Conservation (phyloP, 140 eudicot genomes). For the Stevia rebaudiana region DNA sequence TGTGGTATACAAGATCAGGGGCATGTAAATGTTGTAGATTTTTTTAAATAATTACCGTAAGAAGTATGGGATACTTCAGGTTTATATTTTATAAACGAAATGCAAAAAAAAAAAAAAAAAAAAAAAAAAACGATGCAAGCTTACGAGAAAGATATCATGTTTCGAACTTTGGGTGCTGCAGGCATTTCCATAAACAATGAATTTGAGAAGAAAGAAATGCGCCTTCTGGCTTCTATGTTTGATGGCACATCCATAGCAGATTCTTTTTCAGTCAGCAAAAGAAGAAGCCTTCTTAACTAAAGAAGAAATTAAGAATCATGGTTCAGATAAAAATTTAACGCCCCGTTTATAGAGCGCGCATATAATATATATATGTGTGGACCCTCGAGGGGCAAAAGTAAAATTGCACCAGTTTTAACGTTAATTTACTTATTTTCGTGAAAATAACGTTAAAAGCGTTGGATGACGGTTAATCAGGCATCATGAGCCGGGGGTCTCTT, state of each 20-base stretch:
- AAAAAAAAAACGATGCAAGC: constrained; percentile 13
- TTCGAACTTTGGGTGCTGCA: constrained; percentile 85
- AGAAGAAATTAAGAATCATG: not conserved
- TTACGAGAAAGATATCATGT: constrained; percentile 99
- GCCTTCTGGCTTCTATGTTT: constrained; percentile 91
- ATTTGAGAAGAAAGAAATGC: constrained; percentile 93
- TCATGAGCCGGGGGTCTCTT: too few species aligned
- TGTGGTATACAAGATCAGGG: not conserved
- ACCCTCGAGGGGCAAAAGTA: too few species aligned
- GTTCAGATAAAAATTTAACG: constrained; percentile 8
- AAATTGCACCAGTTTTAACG: too few species aligned
- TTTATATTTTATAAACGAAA: not conserved
- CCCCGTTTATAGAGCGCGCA: too few species aligned
- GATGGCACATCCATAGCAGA: constrained; percentile 99
- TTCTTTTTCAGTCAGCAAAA: constrained; percentile 90
- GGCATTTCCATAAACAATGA: constrained; percentile 99
- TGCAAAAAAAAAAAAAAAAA: not conserved
- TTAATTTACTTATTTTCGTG: too few species aligned
- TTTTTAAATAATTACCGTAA: not conserved
- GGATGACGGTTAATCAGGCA: too few species aligned
- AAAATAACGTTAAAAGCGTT: too few species aligned
- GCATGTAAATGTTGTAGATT: not conserved
- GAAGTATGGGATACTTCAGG: not conserved
- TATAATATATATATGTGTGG: too few species aligned
- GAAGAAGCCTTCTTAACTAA: constrained; percentile 82